These are phyloP conservation scores for Mycena latifolia DNA, from an alignment of 768 basidiomycete genomes.

Conservation along the genomic window DNA sequence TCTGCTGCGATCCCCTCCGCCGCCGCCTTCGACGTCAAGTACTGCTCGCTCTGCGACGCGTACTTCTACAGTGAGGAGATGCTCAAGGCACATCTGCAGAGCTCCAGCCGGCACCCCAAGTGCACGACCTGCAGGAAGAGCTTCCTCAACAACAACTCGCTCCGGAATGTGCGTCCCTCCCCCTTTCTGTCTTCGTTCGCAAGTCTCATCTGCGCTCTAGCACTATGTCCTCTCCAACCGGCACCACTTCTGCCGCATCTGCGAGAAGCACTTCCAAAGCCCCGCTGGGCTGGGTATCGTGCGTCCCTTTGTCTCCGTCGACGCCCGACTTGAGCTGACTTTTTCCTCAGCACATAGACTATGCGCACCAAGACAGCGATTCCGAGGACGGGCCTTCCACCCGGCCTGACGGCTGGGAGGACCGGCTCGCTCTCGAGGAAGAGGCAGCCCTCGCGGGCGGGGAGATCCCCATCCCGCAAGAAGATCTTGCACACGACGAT, in stretches of 20 bases:
- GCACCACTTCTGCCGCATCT: conserved; percentile 47
- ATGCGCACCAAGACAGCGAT: conserved; percentile 44
- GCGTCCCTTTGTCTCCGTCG: not conserved
- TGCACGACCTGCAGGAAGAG: conserved; percentile 44
- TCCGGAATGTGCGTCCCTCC: conserved; percentile 42
- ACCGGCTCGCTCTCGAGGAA: conserved; percentile 38
- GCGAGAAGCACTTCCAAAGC: conserved; percentile 45
- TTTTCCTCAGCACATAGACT: conserved; percentile 41
- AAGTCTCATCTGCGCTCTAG: conserved; percentile 29
- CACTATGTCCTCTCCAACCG: conserved; percentile 44
- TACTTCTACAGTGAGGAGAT: conserved; percentile 45
- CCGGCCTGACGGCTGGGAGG: conserved; percentile 46
- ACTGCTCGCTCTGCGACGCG: conserved; percentile 50
- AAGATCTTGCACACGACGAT: conserved; percentile 1
- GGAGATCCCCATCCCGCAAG: conserved; percentile 33
- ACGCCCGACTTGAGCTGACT: not conserved
- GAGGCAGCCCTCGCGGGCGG: conserved; percentile 40
- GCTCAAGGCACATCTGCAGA: conserved; percentile 44
- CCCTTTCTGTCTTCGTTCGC: not conserved
- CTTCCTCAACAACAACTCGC: conserved; percentile 47
- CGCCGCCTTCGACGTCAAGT: conserved; percentile 33
- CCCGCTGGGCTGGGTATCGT: conserved; percentile 43
- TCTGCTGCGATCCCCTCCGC: conserved; percentile 12
- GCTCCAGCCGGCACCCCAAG: conserved; percentile 44
- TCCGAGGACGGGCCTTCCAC: conserved; percentile 39